Percentiles rank a stretch among this genome's conserved stretches.
Conservation (phyloP, 2,329 filamentous ascomycete genomes). For the Polychaeton citri region DNA sequence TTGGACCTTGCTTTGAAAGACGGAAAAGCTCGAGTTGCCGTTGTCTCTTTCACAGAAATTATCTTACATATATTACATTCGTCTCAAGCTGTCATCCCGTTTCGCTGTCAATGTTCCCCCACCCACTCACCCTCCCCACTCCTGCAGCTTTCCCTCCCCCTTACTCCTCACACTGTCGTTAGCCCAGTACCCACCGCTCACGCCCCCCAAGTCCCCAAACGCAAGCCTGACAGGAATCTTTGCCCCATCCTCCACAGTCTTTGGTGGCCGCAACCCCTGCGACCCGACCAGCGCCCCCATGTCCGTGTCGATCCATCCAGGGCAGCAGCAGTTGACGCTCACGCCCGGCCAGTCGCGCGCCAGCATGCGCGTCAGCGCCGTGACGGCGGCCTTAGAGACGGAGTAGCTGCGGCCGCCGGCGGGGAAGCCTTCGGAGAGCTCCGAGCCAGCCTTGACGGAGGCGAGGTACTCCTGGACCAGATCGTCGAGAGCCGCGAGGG, state of each 20-base stretch:
- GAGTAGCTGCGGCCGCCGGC: conserved; percentile 16
- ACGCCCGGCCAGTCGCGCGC: conserved; percentile 15
- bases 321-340: conserved; percentile 25
- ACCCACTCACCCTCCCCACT: conserved; percentile 12
- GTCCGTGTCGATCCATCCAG: conserved; percentile 26
- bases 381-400: conserved; percentile 23
- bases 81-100: too few species aligned
- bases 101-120: too few species aligned
- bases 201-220: conserved; percentile 19
- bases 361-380: conserved; percentile 20
- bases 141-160: conserved; percentile 17
- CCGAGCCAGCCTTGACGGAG: conserved; percentile 3
- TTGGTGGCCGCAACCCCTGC: conserved; percentile 14
- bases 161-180: conserved; percentile 20
- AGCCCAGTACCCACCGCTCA: conserved; percentile 24
- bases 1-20: too few species aligned
- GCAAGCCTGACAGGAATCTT: conserved; percentile 23
- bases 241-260: conserved; percentile 22
- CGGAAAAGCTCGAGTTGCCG: too few species aligned
- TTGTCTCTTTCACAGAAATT: too few species aligned
- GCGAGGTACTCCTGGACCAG: conserved; percentile 18
- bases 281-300: conserved; percentile 21
- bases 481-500: neutral
- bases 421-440: conserved; percentile 11
- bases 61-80: neutral